Conservation (phyloP, 2,329 filamentous ascomycete species). For the Dactylellina cionopaga region DNA sequence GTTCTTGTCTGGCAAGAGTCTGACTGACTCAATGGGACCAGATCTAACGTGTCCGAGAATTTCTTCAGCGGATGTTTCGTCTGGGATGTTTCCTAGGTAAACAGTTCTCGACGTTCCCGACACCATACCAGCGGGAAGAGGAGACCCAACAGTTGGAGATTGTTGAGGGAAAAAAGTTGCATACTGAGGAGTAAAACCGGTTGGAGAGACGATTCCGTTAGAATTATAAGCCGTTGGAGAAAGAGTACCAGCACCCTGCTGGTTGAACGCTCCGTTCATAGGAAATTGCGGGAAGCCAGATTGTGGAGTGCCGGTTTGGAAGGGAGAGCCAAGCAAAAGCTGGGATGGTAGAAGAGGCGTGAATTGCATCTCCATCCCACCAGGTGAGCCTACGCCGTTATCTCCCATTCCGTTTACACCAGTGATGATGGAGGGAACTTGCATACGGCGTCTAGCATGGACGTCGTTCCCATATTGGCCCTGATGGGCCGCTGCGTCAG, state of each 20-base stretch:
- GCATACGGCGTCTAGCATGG: constrained; percentile 81
- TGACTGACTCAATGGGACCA: constrained; percentile 98
- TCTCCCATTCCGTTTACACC: constrained; percentile 69
- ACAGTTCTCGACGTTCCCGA: constrained; percentile 95
- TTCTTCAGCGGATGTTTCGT: constrained; percentile 95
- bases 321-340: constrained; percentile 91
- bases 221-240: constrained; percentile 85
- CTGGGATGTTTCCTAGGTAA: constrained; percentile 97
- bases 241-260: constrained; percentile 79
- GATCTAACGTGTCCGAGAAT: constrained; percentile 95
- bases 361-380: constrained; percentile 98
- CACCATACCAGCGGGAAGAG: constrained; percentile 80
- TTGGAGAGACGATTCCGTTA: constrained; percentile 77
- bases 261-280: constrained; percentile 80
- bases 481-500: constrained; percentile 83
- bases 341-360: constrained; percentile 94
- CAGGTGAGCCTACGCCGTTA: constrained; percentile 83
- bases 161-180: constrained; percentile 75
- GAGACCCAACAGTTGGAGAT: constrained; percentile 82
- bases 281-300: constrained; percentile 94
- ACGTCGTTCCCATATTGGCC: constrained; percentile 90
- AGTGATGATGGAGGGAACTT: constrained; percentile 93
- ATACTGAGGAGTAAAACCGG: constrained; percentile 82
- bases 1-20: constrained; percentile 97
- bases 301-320: constrained; percentile 91